phyloP scores from a whole-genome alignment of 208 protist genomes.

The Wallacemonas sp. region DNA sequence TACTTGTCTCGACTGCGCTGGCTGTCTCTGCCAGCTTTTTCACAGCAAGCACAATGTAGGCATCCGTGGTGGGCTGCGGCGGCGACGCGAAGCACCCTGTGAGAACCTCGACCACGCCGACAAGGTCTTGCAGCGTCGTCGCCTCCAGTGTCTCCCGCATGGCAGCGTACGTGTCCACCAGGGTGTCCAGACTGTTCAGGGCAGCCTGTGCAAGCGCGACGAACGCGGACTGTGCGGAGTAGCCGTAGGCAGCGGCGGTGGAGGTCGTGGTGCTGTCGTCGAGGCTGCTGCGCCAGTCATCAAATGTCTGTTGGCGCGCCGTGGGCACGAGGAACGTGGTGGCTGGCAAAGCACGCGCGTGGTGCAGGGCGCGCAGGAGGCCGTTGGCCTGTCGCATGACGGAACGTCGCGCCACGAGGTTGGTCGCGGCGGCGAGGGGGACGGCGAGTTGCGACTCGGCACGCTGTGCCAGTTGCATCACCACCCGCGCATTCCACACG shows the following conservation, averaged over 20 bases:
- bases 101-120: slow-evolving; percentile 40
- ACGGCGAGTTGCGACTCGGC: background rate
- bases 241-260: too few species aligned
- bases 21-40: slow-evolving; percentile 16
- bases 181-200: slow-evolving; percentile 51
- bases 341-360: slow-evolving; percentile 52
- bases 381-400: slow-evolving; percentile 61
- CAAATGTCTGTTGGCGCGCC: background rate
- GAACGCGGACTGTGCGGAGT: slow-evolving; percentile 13
- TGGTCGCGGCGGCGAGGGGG: slow-evolving; percentile 24
- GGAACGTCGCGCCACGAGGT: slow-evolving; percentile 41
- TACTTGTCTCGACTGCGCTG: background rate
- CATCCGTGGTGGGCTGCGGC: slow-evolving; percentile 74
- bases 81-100: slow-evolving; percentile 55
- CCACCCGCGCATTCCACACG: slow-evolving; percentile 68
- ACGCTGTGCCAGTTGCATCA: slow-evolving; percentile 34
- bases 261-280: too few species aligned
- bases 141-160: slow-evolving; percentile 34
- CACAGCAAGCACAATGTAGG: slow-evolving; percentile 37
- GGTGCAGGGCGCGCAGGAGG: slow-evolving; percentile 63
- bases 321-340: slow-evolving; percentile 32
- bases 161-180: slow-evolving; percentile 29
- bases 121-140: slow-evolving; percentile 43
- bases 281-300: slow-evolving; percentile 37
- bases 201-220: slow-evolving; percentile 32